phyloP scores from a whole-genome alignment of 495 filamentous ascomycete genomes.

The Penicillium lagena region DNA sequence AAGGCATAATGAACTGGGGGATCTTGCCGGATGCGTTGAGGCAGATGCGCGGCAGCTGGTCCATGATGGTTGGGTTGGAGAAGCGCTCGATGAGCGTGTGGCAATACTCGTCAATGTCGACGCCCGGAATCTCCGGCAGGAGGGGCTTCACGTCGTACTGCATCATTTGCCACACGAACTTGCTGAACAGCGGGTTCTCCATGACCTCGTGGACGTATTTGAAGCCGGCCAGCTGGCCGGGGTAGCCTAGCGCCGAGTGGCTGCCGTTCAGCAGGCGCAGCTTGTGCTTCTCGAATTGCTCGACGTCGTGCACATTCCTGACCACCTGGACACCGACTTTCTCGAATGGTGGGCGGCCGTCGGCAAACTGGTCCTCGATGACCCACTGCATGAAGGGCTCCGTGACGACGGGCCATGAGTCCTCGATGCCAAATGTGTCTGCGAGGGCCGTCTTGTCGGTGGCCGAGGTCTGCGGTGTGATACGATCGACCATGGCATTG shows the following conservation, averaged over 20 bases:
- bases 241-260: constrained; percentile 40
- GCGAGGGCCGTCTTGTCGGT: constrained; percentile 32
- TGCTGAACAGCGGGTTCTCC: constrained; percentile 29
- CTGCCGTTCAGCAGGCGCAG: constrained; percentile 42
- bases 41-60: constrained; percentile 40
- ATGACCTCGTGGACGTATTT: constrained; percentile 43
- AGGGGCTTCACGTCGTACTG: constrained; percentile 44
- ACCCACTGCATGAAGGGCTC: constrained; percentile 49
- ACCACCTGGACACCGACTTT: constrained; percentile 42
- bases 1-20: constrained; percentile 46
- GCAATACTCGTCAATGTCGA: constrained; percentile 40
- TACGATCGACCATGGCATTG: constrained; percentile 47
- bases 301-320: constrained; percentile 37
- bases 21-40: constrained; percentile 43
- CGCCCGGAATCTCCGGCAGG: constrained; percentile 36
- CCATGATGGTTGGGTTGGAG: constrained; percentile 43
- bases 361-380: constrained; percentile 40
- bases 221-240: constrained; percentile 39
- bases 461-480: constrained; percentile 38
- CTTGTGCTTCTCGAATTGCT: constrained; percentile 46
- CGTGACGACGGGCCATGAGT: constrained; percentile 42
- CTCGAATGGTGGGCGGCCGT: constrained; percentile 41
- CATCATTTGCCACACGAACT: constrained; percentile 43
- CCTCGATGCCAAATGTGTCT: constrained; percentile 32
- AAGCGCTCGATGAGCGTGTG: constrained; percentile 40